Evolutionary conservation across 495 filamentous ascomycete species (phyloP).

Genomic region (Trichocladium antarcticum): DNA sequence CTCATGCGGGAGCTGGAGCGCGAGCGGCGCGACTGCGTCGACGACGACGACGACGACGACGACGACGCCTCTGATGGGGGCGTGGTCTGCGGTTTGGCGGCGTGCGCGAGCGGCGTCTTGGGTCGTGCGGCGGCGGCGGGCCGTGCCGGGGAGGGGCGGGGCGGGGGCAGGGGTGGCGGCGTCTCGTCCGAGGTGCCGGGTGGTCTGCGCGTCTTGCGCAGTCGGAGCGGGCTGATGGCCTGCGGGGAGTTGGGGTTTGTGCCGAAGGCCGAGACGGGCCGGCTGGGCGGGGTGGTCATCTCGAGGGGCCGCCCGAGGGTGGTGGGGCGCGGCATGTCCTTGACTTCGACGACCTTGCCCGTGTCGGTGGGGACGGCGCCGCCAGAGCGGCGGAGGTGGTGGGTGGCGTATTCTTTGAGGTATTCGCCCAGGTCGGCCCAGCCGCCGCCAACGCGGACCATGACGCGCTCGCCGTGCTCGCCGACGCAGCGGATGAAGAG

Average conservation of each 20-base stretch:
- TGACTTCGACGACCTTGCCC: slow-evolving; percentile 50
- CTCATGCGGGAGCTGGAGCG: slow-evolving; percentile 1
- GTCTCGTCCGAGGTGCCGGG: not conserved
- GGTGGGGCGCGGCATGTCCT: slow-evolving; percentile 36
- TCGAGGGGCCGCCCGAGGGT: slow-evolving; percentile 43
- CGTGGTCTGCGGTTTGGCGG: slow-evolving; percentile 13
- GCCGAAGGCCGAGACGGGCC: slow-evolving; percentile 28
- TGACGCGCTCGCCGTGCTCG: slow-evolving; percentile 80
- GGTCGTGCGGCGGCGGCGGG: slow-evolving; percentile 18
- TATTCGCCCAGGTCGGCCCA: slow-evolving; percentile 95
- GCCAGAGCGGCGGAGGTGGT: slow-evolving; percentile 59
- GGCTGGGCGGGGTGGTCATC: slow-evolving; percentile 38
- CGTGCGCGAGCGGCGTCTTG: slow-evolving; percentile 27
- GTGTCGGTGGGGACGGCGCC: slow-evolving; percentile 20
- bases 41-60: slow-evolving; percentile 27
- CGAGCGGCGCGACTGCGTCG: slow-evolving; percentile 32
- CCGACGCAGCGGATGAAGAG: slow-evolving; percentile 87
- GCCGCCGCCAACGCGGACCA: slow-evolving; percentile 93
- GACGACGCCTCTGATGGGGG: slow-evolving; percentile 26
- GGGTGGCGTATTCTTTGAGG: slow-evolving; percentile 80
- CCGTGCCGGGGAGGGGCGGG: not conserved
- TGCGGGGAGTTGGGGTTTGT: slow-evolving; percentile 20
- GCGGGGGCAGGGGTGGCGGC: not conserved
- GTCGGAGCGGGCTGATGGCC: slow-evolving; percentile 16
- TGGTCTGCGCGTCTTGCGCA: slow-evolving; percentile 33